A percentile compares a stretch with the other conserved stretches of the same genome.
Evolutionary conservation across 2,329 filamentous ascomycete species (phyloP).

Genomic region (Fusarium sp.): DNA sequence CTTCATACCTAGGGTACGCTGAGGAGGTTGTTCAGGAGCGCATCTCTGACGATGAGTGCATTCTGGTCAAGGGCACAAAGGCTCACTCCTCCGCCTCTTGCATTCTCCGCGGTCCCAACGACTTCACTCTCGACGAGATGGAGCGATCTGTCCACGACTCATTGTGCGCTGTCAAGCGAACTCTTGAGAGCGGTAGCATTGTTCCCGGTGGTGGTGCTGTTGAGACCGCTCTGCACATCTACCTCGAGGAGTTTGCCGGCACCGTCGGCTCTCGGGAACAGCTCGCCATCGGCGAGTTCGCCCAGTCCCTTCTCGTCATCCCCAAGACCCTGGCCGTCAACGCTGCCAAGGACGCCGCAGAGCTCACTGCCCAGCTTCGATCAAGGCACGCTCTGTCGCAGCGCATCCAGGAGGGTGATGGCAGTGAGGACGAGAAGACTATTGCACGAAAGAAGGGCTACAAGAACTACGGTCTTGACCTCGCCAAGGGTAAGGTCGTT

Average conservation of each 20-base stretch:
- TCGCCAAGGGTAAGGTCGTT: slow-evolving; percentile 89
- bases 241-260: slow-evolving; percentile 97
- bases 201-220: slow-evolving; percentile 97
- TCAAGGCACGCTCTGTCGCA: slow-evolving; percentile 95
- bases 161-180: slow-evolving; percentile 95
- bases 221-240: slow-evolving; percentile 99
- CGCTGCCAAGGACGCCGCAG: slow-evolving; percentile 95
- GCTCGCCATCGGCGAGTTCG: slow-evolving; percentile 97
- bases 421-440: slow-evolving; percentile 87
- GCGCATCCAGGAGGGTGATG: slow-evolving; percentile 88
- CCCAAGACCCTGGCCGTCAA: slow-evolving; percentile 98
- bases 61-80: slow-evolving; percentile 96
- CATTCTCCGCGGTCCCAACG: slow-evolving; percentile 95
- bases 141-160: slow-evolving; percentile 98
- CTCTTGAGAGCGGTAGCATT: slow-evolving; percentile 95
- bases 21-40: slow-evolving; percentile 98
- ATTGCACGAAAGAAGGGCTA: slow-evolving; percentile 96
- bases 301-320: slow-evolving; percentile 92
- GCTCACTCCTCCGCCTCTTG: slow-evolving; percentile 94
- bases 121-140: slow-evolving; percentile 98
- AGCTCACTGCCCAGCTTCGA: slow-evolving; percentile 95
- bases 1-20: slow-evolving; percentile 88
- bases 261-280: slow-evolving; percentile 98
- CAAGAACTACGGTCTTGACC: slow-evolving; percentile 97
- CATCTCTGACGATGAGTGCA: slow-evolving; percentile 99